Evolutionary conservation across 1,284 basidiomycete genomes (phyloP).

Genomic region (Papiliotrema laurentii): DNA sequence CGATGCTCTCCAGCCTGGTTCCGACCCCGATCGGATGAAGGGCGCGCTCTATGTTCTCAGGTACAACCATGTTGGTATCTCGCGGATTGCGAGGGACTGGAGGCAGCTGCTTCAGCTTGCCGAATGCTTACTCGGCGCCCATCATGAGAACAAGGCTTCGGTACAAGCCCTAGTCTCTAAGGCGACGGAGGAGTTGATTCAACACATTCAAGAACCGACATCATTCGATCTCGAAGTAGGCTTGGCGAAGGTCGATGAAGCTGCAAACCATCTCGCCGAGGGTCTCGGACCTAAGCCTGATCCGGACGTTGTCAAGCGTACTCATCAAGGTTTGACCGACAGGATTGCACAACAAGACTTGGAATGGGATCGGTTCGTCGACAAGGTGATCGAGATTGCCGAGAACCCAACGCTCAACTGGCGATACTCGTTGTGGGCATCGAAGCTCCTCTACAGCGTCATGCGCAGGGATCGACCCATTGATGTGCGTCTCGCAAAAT

Average conservation of each 20-base stretch:
- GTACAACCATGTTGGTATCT: conserved; percentile 36
- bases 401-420: conserved; percentile 60
- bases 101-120: conserved; percentile 64
- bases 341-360: conserved; percentile 43
- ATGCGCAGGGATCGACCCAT: conserved; percentile 70
- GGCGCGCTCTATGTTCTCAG: conserved; percentile 81
- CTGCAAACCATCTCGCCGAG: conserved; percentile 28
- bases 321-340: conserved; percentile 26
- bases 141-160: conserved; percentile 92
- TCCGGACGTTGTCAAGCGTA: conserved; percentile 26
- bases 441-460: conserved; percentile 66
- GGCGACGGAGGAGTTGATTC: conserved; percentile 60
- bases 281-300: conserved; percentile 22
- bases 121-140: conserved; percentile 69
- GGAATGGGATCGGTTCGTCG: conserved; percentile 47
- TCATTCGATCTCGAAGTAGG: conserved; percentile 29
- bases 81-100: conserved; percentile 56
- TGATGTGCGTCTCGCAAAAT: conserved; percentile 60
- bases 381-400: conserved; percentile 65
- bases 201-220: conserved; percentile 33
- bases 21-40: conserved; percentile 91
- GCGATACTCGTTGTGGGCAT: conserved; percentile 79
- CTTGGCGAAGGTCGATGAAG: conserved; percentile 22
- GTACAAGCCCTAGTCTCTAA: conserved; percentile 79
- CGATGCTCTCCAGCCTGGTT: conserved; percentile 67